Evolutionary conservation across 306 rosid genomes (phyloP), one percentile per base, ranked within the genome.

Genomic region (Lathyrus sativus): DNA sequence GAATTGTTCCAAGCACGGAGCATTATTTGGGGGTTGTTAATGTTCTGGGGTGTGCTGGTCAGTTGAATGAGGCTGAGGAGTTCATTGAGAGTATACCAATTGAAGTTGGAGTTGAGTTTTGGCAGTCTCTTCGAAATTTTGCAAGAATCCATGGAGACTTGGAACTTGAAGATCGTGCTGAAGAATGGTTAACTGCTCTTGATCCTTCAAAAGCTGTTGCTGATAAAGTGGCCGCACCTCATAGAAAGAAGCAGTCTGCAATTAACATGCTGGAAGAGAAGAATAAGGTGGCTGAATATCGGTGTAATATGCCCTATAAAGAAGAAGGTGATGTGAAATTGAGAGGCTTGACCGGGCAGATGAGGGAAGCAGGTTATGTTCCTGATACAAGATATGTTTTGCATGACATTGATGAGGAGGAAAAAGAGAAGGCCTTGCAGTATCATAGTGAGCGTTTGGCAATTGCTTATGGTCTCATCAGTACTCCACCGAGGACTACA

Each of bases 401-500:
- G 28, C 98, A 89, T 49, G 98, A 90, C 85, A 92, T 92, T 45
- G 96, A 88, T 58, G 86, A 92, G 74, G 96, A 88, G 65, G 96
- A 91, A 29, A 92, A 92, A 70, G 91, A 88, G 83, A 90, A 85
- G 81, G 98, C 98, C 5, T 81, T 90, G 86, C 96, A 83, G 51
- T 90, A 92, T 76, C 98, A 90, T 15, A 92, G 96, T 2, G 96
- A 92, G 74, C 91, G 96, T 19, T 76, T 92, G 72, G 98, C 98
- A 0, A 88, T 92, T 76, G 96, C 96, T 68, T 92, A 90, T 38
- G 98, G 98, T 64, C 86, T 92, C 76, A 92, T 92, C 63, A 88
- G 98, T 78, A 92, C 98, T 56, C 98, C 96, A 0, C 88, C 98
- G 0, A 86, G 98, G 83, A 89, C 95, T 18, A 90, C 96, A n/a